Conservation (phyloP, 805 yeast genomes). For the Saturnispora dispora region DNA sequence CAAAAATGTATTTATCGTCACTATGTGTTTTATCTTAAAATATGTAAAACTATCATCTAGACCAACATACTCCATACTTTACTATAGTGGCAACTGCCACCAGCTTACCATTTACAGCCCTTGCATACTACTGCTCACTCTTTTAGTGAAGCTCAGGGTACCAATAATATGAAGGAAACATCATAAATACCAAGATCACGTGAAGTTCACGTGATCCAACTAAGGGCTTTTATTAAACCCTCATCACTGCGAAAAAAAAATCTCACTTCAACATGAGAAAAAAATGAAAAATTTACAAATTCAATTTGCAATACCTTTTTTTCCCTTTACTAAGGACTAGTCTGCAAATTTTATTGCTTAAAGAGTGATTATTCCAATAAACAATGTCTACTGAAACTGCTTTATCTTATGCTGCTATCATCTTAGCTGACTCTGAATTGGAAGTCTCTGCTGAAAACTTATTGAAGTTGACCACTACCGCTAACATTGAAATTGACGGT, state of each 20-base stretch:
- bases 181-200: not conserved
- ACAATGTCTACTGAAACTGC: slow-evolving; percentile 83
- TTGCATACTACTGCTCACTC: too few species aligned
- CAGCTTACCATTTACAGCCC: too few species aligned
- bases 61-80: too few species aligned
- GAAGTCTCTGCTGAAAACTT: slow-evolving; percentile 84
- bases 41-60: too few species aligned
- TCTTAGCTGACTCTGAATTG: slow-evolving; percentile 93
- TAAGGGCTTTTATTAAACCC: not conserved
- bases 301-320: not conserved
- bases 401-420: slow-evolving; percentile 95
- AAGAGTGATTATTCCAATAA: slow-evolving; percentile 34
- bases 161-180: too few species aligned
- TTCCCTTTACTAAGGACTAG: slow-evolving; percentile 27
- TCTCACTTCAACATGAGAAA: not conserved
- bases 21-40: too few species aligned
- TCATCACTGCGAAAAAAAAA: not conserved
- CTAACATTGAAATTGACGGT: slow-evolving; percentile 67
- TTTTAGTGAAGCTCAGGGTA: not conserved
- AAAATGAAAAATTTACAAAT: not conserved
- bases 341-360: slow-evolving; percentile 33
- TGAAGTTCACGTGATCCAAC: not conserved
- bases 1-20: too few species aligned
- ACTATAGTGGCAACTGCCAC: too few species aligned
- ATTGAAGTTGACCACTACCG: slow-evolving; percentile 61